Percentiles rank a stretch among this genome's conserved stretches.
Conservation (phyloP, 2,329 filamentous ascomycete species). For the Orbilia oligospora region DNA sequence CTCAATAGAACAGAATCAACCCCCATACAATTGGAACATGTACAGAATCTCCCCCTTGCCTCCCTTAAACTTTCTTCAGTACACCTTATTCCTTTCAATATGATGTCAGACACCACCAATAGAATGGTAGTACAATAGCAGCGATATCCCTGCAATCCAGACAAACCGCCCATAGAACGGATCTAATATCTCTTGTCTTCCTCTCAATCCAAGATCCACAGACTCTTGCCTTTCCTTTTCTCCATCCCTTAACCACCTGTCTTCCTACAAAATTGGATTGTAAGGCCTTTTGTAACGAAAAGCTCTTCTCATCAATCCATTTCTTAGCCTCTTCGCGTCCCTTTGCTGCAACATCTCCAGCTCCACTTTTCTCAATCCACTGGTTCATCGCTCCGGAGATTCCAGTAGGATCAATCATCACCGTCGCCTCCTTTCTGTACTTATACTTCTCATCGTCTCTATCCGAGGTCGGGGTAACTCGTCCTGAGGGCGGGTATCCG, state of each 20-base stretch:
- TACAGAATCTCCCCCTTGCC: conserved; percentile 5
- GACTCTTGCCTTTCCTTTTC: conserved; percentile 36
- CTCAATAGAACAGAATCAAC: neutral
- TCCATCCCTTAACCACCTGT: conserved; percentile 51
- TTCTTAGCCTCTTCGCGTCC: conserved; percentile 52
- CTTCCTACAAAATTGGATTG: conserved; percentile 47
- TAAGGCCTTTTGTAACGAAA: conserved; percentile 55
- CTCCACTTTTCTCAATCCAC: conserved; percentile 50
- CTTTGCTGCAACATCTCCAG: conserved; percentile 47
- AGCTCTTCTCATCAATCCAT: conserved; percentile 58
- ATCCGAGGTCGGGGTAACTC: conserved; percentile 41
- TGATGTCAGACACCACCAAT: conserved; percentile 50
- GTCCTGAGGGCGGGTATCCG: conserved; percentile 46
- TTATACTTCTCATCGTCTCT: conserved; percentile 56
- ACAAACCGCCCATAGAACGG: conserved; percentile 33
- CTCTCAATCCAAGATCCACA: conserved; percentile 47
- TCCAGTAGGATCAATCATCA: conserved; percentile 35
- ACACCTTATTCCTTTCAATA: conserved; percentile 22
- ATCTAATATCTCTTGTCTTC: conserved; percentile 30
- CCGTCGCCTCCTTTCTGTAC: conserved; percentile 52
- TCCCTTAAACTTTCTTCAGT: neutral
- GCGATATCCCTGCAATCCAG: conserved; percentile 45
- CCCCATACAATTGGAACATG: no score
- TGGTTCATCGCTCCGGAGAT: conserved; percentile 54
- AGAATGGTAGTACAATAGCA: conserved; percentile 37